phyloP scores from a whole-genome alignment of 2,329 filamentous ascomycete species.

The Talaromyces sp. region DNA sequence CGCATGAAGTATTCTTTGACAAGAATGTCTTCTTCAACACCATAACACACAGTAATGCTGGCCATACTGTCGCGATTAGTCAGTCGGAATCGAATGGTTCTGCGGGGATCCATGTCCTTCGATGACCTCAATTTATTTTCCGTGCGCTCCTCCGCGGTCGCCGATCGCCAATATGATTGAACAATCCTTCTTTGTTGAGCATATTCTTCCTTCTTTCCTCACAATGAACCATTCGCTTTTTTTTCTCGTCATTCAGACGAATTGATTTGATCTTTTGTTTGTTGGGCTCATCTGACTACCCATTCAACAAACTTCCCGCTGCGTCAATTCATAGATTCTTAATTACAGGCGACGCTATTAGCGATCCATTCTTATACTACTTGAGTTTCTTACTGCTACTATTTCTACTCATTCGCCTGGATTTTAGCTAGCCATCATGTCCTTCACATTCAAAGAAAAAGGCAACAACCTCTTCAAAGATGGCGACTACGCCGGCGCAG shows the following conservation, averaged over 20 bases:
- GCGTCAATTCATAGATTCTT: background rate
- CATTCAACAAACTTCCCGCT: background rate
- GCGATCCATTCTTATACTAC: background rate
- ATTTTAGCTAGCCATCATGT: background rate
- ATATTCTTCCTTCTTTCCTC: background rate
- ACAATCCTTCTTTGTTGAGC: background rate
- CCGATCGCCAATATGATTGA: background rate
- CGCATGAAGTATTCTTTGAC: background rate
- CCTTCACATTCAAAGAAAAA: constrained; percentile 41
- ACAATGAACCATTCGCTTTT: background rate
- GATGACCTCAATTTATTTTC: constrained; percentile 19
- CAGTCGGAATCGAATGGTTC: constrained; percentile 27
- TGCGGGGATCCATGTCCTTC: constrained; percentile 36
- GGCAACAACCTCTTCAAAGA: constrained; percentile 47
- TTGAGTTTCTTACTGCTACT: background rate
- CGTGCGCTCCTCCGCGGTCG: background rate
- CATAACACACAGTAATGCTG: background rate
- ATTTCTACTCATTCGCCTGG: background rate
- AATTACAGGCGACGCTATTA: background rate
- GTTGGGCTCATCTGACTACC: background rate
- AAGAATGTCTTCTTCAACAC: background rate
- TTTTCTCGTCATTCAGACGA: background rate
- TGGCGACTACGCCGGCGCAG: constrained; percentile 44
- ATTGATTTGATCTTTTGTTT: background rate
- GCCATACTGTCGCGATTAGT: constrained; percentile 14